Conservation (phyloP, 1,284 basidiomycete genomes). For the Naganishia cerealis region DNA sequence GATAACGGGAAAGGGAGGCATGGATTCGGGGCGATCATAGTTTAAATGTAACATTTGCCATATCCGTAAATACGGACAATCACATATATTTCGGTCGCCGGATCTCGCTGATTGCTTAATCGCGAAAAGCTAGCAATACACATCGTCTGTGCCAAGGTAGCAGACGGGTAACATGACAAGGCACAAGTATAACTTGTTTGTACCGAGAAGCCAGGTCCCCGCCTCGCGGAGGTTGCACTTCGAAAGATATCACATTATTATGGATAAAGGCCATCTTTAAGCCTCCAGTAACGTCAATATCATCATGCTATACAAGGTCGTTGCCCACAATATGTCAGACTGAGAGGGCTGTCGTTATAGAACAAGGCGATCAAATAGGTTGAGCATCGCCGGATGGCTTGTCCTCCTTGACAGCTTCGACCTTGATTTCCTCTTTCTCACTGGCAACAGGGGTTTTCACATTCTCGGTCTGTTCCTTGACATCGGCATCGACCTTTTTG, state of each 20-base stretch:
- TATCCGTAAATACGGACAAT: slow-evolving; percentile 3
- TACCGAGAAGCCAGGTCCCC: too few species aligned
- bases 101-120: too few species aligned
- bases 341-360: not conserved
- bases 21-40: not conserved
- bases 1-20: not conserved
- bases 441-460: not conserved
- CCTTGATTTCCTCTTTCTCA: slow-evolving; percentile 24
- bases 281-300: slow-evolving; percentile 12
- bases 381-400: slow-evolving; percentile 28
- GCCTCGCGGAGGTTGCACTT: too few species aligned
- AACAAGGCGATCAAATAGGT: slow-evolving; percentile 7
- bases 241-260: not conserved
- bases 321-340: not conserved
- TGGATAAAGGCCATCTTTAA: not conserved
- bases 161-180: too few species aligned
- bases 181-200: too few species aligned
- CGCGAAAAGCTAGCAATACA: too few species aligned
- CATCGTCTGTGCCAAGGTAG: too few species aligned
- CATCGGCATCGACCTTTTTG: slow-evolving; percentile 14
- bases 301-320: slow-evolving; percentile 25
- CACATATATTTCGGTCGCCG: not conserved
- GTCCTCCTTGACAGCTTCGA: slow-evolving; percentile 29
- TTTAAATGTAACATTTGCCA: slow-evolving; percentile 1
- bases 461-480: slow-evolving; percentile 13